Conservation (phyloP, 192 early-diverging fungal species). For the Podila clonocystis region DNA sequence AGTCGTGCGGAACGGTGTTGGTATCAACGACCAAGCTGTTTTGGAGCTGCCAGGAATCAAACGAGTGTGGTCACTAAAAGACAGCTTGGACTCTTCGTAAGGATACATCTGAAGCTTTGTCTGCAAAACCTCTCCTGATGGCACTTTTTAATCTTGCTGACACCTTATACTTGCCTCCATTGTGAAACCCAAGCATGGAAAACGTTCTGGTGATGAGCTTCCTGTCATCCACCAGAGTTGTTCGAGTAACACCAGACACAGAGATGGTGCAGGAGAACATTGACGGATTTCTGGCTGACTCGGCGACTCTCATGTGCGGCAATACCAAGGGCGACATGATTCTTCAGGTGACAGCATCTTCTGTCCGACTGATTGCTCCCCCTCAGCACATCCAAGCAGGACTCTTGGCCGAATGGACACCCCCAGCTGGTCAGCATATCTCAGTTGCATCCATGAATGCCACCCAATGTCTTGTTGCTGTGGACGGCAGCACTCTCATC, state of each 20-base stretch:
- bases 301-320: slow-evolving; percentile 22
- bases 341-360: slow-evolving; percentile 59
- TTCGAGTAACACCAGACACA: slow-evolving; percentile 53
- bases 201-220: slow-evolving; percentile 71
- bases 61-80: slow-evolving; percentile 75
- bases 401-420: slow-evolving; percentile 61
- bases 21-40: slow-evolving; percentile 72
- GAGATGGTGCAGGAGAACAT: slow-evolving; percentile 60
- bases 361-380: slow-evolving; percentile 59
- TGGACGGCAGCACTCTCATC: slow-evolving; percentile 62
- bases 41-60: slow-evolving; percentile 73
- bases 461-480: slow-evolving; percentile 65
- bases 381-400: slow-evolving; percentile 49
- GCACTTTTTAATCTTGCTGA: background rate
- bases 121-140: background rate
- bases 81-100: slow-evolving; percentile 58
- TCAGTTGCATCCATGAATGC: slow-evolving; percentile 65
- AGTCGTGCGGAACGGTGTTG: slow-evolving; percentile 90
- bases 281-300: slow-evolving; percentile 38
- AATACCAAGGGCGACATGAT: slow-evolving; percentile 29
- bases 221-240: slow-evolving; percentile 67
- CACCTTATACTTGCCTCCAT: background rate
- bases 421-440: slow-evolving; percentile 54
- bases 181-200: slow-evolving; percentile 33
- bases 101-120: slow-evolving; percentile 8